Percentiles rank a stretch among this genome's conserved stretches.
These are phyloP conservation scores for Phaeosphaeria sp. DNA, from an alignment of 2,329 filamentous ascomycete species.

Conservation along the genomic window DNA sequence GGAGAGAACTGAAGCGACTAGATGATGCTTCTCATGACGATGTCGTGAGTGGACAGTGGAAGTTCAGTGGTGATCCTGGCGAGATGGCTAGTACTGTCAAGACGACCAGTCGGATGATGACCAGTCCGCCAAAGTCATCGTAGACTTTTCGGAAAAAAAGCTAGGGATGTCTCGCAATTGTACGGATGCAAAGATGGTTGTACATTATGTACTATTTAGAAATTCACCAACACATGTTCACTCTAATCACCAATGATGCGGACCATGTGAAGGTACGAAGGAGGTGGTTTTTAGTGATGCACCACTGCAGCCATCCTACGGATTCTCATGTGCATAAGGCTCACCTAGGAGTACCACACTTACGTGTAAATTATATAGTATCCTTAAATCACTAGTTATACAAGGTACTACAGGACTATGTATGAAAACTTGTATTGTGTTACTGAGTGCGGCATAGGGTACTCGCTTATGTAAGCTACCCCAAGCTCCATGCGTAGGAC, in stretches of 20 bases:
- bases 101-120: constrained; percentile 31
- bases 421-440: too few relatives aligned
- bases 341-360: too few relatives aligned
- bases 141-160: too few relatives aligned
- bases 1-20: constrained; percentile 62
- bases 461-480: constrained; percentile 1
- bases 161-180: neutral
- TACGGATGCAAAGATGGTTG: neutral
- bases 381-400: too few relatives aligned
- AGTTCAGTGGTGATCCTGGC: constrained; percentile 57
- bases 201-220: neutral
- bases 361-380: too few relatives aligned
- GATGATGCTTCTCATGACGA: constrained; percentile 61
- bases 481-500: neutral
- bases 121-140: neutral
- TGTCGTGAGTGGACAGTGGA: constrained; percentile 56
- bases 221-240: neutral
- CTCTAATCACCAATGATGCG: neutral
- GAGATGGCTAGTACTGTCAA: constrained; percentile 39
- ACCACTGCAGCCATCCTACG: too few relatives aligned
- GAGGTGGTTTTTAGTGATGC: neutral
- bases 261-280: too few relatives aligned
- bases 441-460: too few relatives aligned
- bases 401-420: too few relatives aligned
- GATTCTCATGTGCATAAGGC: too few relatives aligned